These are phyloP conservation scores for Globisporangium uncinulatum DNA, from an alignment of 352 stramenopile species.

Conservation along the genomic window DNA sequence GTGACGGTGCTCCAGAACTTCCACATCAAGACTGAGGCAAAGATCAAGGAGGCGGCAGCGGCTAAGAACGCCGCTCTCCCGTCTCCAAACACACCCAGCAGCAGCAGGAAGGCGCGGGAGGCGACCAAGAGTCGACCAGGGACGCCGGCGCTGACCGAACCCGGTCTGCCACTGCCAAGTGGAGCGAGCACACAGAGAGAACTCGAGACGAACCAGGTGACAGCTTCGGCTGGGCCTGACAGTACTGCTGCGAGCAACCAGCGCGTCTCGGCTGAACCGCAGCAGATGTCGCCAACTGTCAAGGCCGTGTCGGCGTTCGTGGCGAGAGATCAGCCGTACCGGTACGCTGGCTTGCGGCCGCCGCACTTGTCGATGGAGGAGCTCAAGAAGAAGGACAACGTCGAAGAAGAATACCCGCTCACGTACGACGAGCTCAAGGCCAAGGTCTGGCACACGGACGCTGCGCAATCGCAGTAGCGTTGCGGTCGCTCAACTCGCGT, in stretches of 20 bases:
- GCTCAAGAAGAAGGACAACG: slow-evolving; percentile 78
- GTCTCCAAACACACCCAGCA: not conserved
- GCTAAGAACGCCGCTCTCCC: slow-evolving; percentile 2
- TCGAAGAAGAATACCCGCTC: slow-evolving; percentile 84
- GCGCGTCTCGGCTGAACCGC: not conserved
- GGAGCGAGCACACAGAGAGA: no score
- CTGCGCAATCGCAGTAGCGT: slow-evolving; percentile 3
- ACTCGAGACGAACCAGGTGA: not conserved
- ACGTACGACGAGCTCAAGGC: slow-evolving; percentile 84
- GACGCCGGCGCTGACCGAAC: no score
- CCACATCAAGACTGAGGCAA: slow-evolving; percentile 49
- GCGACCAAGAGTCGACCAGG: not conserved
- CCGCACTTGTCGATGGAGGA: slow-evolving; percentile 73
- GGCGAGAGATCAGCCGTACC: slow-evolving; percentile 68
- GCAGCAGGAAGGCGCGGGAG: not conserved
- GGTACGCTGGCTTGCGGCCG: slow-evolving; percentile 52
- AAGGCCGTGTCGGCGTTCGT: slow-evolving; percentile 32
- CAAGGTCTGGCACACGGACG: slow-evolving; percentile 67
- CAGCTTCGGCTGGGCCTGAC: not conserved
- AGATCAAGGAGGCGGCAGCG: slow-evolving; percentile 22
- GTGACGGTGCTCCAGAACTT: slow-evolving; percentile 61
- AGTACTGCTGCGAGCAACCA: not conserved
- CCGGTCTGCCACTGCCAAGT: no score
- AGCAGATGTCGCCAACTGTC: slow-evolving; percentile 21
- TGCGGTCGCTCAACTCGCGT: no score